Conservation (phyloP, 345 rosid species). For the Viola odorata region DNA sequence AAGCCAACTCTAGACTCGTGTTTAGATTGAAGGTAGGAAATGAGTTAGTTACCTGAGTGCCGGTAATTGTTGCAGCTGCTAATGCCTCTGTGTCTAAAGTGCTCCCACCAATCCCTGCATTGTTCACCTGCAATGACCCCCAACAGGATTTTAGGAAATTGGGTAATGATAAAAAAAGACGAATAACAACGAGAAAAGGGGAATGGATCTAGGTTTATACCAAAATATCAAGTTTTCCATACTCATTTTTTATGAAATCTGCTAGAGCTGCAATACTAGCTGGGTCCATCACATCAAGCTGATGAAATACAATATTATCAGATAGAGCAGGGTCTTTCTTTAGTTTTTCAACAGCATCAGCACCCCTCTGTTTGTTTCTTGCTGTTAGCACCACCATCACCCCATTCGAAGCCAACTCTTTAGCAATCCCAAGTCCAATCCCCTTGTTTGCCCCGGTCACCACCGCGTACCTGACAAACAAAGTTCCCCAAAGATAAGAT, state of each 20-base stretch:
- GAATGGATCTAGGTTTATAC: conserved; percentile 6
- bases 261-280: conserved; percentile 30
- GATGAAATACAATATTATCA: conserved; percentile 35
- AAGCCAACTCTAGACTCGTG: not conserved
- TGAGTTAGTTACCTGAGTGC: not conserved
- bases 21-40: not conserved
- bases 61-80: not conserved
- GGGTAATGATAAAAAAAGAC: not conserved
- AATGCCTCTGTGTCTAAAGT: not conserved
- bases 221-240: conserved; percentile 49
- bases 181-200: not conserved
- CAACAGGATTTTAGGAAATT: not conserved
- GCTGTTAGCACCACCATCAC: conserved; percentile 1
- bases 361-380: conserved; percentile 25
- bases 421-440: conserved; percentile 4
- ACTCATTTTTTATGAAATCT: conserved; percentile 25
- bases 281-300: conserved; percentile 46
- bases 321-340: conserved; percentile 18
- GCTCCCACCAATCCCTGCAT: conserved; percentile 22
- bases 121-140: conserved; percentile 17
- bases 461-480: conserved; percentile 7
- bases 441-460: conserved; percentile 12
- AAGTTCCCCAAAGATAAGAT: not conserved
- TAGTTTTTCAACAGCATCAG: conserved; percentile 42
- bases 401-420: conserved; percentile 1